Conservation (phyloP, 192 early-diverging fungal genomes). For the Entrophospora sp. region DNA sequence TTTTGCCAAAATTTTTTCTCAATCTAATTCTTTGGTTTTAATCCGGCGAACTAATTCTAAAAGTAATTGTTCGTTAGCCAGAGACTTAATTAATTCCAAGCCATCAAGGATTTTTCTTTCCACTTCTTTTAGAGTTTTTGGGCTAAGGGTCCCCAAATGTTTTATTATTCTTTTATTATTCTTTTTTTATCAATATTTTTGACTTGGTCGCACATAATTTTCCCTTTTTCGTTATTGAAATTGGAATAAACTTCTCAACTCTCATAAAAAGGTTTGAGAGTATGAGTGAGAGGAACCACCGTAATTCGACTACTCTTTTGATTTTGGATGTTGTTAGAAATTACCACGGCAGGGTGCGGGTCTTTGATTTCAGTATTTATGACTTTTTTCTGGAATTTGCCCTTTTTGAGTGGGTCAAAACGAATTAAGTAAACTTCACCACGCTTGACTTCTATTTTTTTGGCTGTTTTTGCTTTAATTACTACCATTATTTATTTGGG, state of each 20-base stretch:
- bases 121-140: not conserved
- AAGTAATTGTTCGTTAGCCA: too few relatives aligned
- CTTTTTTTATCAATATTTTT: not conserved
- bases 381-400: not conserved
- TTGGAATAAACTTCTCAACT: not conserved
- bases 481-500: too few relatives aligned
- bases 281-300: not conserved
- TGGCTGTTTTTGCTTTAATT: not conserved
- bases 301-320: not conserved
- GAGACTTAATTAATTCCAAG: too few relatives aligned
- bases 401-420: not conserved
- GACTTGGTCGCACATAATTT: not conserved
- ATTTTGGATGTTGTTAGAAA: not conserved
- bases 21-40: too few relatives aligned
- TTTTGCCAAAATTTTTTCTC: too few relatives aligned
- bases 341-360: not conserved
- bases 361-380: not conserved
- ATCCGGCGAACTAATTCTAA: too few relatives aligned
- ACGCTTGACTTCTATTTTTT: not conserved
- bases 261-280: conserved; percentile 5
- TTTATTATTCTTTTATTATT: not conserved
- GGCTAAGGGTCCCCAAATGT: not conserved
- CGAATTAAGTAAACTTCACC: not conserved
- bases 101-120: too few relatives aligned
- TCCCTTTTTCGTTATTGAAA: not conserved